A percentile compares a stretch with the other conserved stretches of the same genome.
These are phyloP conservation scores for Tephrocybe sp. DNA, from an alignment of 768 basidiomycete genomes.

Conservation along the genomic window DNA sequence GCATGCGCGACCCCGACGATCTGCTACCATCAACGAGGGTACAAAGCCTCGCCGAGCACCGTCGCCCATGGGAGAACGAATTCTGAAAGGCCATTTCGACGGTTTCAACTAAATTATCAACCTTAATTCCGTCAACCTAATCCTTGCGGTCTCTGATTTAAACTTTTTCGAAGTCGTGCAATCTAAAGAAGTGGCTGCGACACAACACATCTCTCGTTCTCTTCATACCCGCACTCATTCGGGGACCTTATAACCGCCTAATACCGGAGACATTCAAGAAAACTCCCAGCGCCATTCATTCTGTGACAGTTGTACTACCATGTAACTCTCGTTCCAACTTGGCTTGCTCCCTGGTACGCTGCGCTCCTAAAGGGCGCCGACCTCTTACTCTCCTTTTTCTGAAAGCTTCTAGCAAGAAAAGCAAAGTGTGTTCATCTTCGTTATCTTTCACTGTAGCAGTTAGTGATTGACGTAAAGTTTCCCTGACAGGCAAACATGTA, in stretches of 20 bases:
- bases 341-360: slow-evolving; percentile 1
- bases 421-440: slow-evolving; percentile 1
- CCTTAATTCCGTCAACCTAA: slow-evolving; percentile 7
- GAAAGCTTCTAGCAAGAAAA: background rate
- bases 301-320: slow-evolving; percentile 5
- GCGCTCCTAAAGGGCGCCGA: background rate
- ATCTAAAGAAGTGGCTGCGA: slow-evolving; percentile 6
- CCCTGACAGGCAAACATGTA: no score
- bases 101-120: slow-evolving; percentile 64
- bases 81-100: slow-evolving; percentile 89
- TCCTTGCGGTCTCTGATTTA: slow-evolving; percentile 7
- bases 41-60: slow-evolving; percentile 63
- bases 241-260: slow-evolving; percentile 20
- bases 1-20: slow-evolving; percentile 44
- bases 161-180: slow-evolving; percentile 10
- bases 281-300: background rate
- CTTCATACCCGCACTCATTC: slow-evolving; percentile 38
- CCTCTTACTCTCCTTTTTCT: slow-evolving; percentile 5
- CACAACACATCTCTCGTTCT: slow-evolving; percentile 15
- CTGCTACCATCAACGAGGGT: slow-evolving; percentile 55
- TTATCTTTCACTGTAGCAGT: no score
- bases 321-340: background rate
- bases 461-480: no score
- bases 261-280: slow-evolving; percentile 1
- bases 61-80: slow-evolving; percentile 88